phyloP scores from a whole-genome alignment of 2,329 filamentous ascomycete genomes.

The Xylariaceae sp. region DNA sequence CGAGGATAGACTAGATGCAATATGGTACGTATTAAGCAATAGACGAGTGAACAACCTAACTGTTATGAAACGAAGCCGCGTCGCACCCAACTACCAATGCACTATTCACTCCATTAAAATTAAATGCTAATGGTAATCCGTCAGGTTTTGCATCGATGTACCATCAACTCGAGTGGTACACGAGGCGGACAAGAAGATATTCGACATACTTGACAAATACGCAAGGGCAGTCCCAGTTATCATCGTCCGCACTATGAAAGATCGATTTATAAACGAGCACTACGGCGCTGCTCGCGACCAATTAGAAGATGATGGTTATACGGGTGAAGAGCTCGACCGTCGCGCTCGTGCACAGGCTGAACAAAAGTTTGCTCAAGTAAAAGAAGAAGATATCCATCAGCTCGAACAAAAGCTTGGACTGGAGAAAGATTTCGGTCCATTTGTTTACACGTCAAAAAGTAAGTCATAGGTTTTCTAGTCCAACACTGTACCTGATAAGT shows the following conservation, averaged over 20 bases:
- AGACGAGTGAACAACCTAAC: neutral
- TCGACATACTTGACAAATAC: conserved; percentile 30
- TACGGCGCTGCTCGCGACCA: conserved; percentile 28
- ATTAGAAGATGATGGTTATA: conserved; percentile 23
- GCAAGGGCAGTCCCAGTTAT: conserved; percentile 32
- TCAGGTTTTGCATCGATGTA: conserved; percentile 38
- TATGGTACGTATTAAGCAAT: conserved; percentile 31
- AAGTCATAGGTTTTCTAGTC: conserved; percentile 1
- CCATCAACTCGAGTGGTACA: conserved; percentile 34
- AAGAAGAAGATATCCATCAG: conserved; percentile 31
- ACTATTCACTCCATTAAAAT: neutral
- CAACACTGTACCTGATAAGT: neutral
- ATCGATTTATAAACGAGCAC: conserved; percentile 35
- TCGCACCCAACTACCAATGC: neutral
- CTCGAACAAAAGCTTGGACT: conserved; percentile 31
- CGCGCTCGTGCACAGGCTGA: conserved; percentile 25
- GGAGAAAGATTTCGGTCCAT: conserved; percentile 31
- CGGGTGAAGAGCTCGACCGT: conserved; percentile 25
- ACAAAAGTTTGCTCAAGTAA: conserved; percentile 26
- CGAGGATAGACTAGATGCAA: conserved; percentile 33
- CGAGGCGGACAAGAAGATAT: conserved; percentile 35
- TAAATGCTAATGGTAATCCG: neutral
- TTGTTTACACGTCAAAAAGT: conserved; percentile 32
- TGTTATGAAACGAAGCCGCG: neutral
- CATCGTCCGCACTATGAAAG: conserved; percentile 38